A percentile compares a stretch with the other conserved stretches of the same genome.
Conservation (phyloP, 495 filamentous ascomycete species). For the Trichoderma parareesei region DNA sequence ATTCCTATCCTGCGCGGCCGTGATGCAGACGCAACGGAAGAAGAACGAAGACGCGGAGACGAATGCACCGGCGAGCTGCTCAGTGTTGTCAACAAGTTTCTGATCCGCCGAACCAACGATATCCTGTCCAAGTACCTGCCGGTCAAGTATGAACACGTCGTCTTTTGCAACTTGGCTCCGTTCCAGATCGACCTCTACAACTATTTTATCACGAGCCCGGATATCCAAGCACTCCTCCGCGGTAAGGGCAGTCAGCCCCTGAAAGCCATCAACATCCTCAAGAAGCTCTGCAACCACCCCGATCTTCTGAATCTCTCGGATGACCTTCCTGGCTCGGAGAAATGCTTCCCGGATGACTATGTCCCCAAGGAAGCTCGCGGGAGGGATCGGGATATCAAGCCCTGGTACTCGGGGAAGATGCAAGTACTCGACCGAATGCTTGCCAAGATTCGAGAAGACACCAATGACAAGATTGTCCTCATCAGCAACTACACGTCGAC, state of each 20-base stretch:
- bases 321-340: slow-evolving; percentile 83
- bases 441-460: slow-evolving; percentile 88
- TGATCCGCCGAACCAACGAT: slow-evolving; percentile 97
- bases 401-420: slow-evolving; percentile 99
- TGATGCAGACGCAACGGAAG: slow-evolving; percentile 81
- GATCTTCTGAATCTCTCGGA: slow-evolving; percentile 78
- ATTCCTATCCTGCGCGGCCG: slow-evolving; percentile 86
- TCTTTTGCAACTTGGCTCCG: slow-evolving; percentile 94
- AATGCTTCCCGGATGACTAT: slow-evolving; percentile 79
- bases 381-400: slow-evolving; percentile 83
- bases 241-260: slow-evolving; percentile 95
- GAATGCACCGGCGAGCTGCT: slow-evolving; percentile 77
- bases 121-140: slow-evolving; percentile 97
- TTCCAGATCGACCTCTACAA: slow-evolving; percentile 94
- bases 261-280: slow-evolving; percentile 91
- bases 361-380: slow-evolving; percentile 79
- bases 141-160: slow-evolving; percentile 98
- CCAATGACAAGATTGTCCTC: slow-evolving; percentile 98
- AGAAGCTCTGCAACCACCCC: slow-evolving; percentile 98
- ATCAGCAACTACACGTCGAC: slow-evolving; percentile 98
- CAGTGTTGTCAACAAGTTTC: slow-evolving; percentile 90
- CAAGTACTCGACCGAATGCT: slow-evolving; percentile 97
- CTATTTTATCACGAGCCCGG: slow-evolving; percentile 91
- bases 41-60: slow-evolving; percentile 75
- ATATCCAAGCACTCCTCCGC: slow-evolving; percentile 83